Evolutionary conservation across 163 green algal species (phyloP), one percentile per base, ranked within the genome.

Genomic region (Scenedesmus sp.): DNA sequence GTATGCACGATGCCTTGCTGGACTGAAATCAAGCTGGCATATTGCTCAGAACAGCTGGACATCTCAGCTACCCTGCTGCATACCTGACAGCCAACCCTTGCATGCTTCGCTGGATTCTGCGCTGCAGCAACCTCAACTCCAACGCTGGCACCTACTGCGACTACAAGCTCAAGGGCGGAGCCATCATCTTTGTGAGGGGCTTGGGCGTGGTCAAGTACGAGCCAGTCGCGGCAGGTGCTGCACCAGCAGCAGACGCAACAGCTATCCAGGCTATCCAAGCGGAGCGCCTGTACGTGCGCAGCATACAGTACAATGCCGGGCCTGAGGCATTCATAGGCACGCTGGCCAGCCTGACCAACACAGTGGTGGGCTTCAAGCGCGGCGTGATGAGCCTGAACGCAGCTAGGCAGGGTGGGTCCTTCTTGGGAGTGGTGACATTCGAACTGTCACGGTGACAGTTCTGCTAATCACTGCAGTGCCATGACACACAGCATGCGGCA

Each of bases 101-200:
- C 81, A 73, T 56, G 26, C 16, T n/a, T 13, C n/a, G 16, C 33
- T 46, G n/a, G 40, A 2, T 40, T 6, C 43, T 86, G n/a, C 30
- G 26, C 26, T 73, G 81, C 83, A 88, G 83, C 53, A 56, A 44
- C 56, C 83, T 88, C 53, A 88, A 88, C 59, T 88, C 83, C 33
- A 88, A 88, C 70, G 83, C 83, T 1, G 83, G 83, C 46, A 49
- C 70, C 35, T 88, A 80, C 83, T 88, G 83, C 83, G 56, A 81
- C 83, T 86, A n/a, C 46, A 70, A 44, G 30, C 81, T 73, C n/a
- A 49, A 72, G 81, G 81, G 30, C 7, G 65, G 65, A 15, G 65
- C 65, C 65, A 76, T 30, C 65, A 37, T 76, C 65, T 40, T 40
- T 18, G 65, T 76, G 65, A 26, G 65, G 30, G 65, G 65, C 16